Base-by-base conservation (phyloP, 1,284 basidiomycete species). In the Ceratobasidium theobromae region DNA sequence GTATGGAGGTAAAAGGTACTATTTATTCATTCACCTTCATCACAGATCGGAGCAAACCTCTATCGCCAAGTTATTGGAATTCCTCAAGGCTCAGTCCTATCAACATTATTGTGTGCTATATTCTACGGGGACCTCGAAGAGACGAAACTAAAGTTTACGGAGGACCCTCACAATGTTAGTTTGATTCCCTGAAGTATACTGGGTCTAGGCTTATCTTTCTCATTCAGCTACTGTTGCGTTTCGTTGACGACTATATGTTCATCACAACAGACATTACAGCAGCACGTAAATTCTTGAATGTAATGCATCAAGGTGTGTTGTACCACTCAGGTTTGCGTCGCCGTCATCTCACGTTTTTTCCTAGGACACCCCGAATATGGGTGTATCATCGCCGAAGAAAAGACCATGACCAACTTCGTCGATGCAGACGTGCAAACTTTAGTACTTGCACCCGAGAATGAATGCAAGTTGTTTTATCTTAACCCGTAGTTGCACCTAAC, bases 241-340 rank as follows among this genome's bases (percentile, higher is more conserved):
- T 95, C 69, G 88, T 96, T 25, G 97, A 99, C 73, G 97, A 99
- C 75, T 99, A 98, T 73, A 78, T 99, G 25, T 89, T 91, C 71
- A 80, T 99, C 62, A 93, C 94, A 2, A 89, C 91, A 1, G 83
- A 83, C 68, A 78, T 79, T 0, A 58, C 70, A 1, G 82, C 84
- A 68, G 97, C 96, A 0, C 78, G 74, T 35, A 78, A 76, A 0
- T 98, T 98, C 75, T 77, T 98, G 46, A 75, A 82, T 4, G 82
- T 82, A 69, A 97, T 99, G 92, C 79, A 84, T n/a, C 72, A 81
- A 73, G 95, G 91, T 84, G 68, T 64, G 73, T 69, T 49, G 8
- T 38, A 16, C 35, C 16, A 16, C 16, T 38, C 35, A 8, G 9
- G 16, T 5, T 9, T n/a, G 23, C n/a, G n/a, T 11, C 3, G 38